Conservation (phyloP, 305 asterid genomes). For the Fraxinus nigra region DNA sequence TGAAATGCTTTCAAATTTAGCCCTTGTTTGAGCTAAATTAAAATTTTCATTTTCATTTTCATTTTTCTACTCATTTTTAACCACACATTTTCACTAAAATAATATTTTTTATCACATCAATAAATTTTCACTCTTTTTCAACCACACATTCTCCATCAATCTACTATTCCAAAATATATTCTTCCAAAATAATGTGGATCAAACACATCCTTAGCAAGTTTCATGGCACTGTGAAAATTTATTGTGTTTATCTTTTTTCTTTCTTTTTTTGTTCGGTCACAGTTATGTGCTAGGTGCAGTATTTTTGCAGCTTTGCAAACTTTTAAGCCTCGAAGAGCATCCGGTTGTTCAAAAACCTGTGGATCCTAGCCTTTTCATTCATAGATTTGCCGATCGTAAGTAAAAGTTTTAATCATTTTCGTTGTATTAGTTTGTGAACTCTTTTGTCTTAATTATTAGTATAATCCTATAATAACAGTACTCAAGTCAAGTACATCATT, state of each 20-base stretch:
- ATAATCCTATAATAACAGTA: constrained; percentile 5
- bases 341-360: constrained; percentile 72
- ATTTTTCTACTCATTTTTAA: no score
- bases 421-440: constrained; percentile 6
- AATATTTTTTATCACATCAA: no score
- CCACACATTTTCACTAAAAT: no score
- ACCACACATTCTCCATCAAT: no score
- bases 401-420: constrained; percentile 20
- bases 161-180: no score
- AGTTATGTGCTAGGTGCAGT: constrained; percentile 88
- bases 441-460: not conserved
- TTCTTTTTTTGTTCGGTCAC: constrained; percentile 22
- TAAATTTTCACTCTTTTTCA: no score
- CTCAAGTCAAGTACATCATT: not conserved
- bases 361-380: constrained; percentile 93
- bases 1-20: not conserved
- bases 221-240: constrained; percentile 12
- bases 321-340: constrained; percentile 63
- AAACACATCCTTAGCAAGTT: not conserved
- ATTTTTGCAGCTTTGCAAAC: constrained; percentile 83
- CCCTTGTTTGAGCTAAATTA: no score
- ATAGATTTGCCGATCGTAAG: constrained; percentile 72
- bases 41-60: no score
- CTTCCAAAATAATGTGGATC: no score
- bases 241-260: not conserved